These are phyloP conservation scores for Nitzschia sp. DNA, from an alignment of 108 stramenopile genomes.

Conservation along the genomic window DNA sequence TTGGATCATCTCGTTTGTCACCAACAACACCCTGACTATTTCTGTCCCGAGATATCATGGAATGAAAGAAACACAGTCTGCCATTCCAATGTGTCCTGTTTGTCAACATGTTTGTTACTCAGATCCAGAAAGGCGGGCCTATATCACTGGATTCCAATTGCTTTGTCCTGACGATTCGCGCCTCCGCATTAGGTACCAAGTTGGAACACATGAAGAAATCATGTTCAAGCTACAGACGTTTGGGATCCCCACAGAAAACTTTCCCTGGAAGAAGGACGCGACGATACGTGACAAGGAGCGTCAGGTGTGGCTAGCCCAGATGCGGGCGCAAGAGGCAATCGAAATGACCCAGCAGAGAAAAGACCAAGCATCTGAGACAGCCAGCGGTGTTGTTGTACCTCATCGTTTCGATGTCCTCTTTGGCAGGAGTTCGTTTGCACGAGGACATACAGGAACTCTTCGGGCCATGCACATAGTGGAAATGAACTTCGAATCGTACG, in stretches of 20 bases:
- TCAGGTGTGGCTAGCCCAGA: slow-evolving; percentile 14
- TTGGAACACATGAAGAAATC: slow-evolving; percentile 6
- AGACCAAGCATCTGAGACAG: neutral
- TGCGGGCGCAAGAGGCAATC: slow-evolving; percentile 3
- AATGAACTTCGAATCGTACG: slow-evolving; percentile 28
- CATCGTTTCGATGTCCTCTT: slow-evolving; percentile 37
- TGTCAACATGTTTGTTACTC: slow-evolving; percentile 24
- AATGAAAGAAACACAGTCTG: neutral
- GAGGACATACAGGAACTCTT: slow-evolving; percentile 25
- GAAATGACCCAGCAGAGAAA: neutral
- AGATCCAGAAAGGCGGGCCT: slow-evolving; percentile 10
- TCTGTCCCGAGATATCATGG: neutral
- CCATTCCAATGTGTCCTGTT: neutral
- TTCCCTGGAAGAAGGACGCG: neutral
- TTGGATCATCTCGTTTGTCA: neutral
- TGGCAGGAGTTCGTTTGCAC: slow-evolving; percentile 17
- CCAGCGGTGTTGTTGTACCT: slow-evolving; percentile 5
- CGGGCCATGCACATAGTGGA: slow-evolving; percentile 17
- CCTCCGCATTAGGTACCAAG: slow-evolving; percentile 17
- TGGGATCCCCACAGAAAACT: slow-evolving; percentile 25
- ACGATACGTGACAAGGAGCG: neutral
- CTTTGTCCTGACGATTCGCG: slow-evolving; percentile 6
- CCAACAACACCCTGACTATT: neutral
- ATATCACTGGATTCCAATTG: slow-evolving; percentile 7
- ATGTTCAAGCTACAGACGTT: slow-evolving; percentile 25